A percentile compares a stretch with the other conserved stretches of the same genome.
Conservation (phyloP, 2,329 filamentous ascomycete species). For the Trichoderma simmonsii region DNA sequence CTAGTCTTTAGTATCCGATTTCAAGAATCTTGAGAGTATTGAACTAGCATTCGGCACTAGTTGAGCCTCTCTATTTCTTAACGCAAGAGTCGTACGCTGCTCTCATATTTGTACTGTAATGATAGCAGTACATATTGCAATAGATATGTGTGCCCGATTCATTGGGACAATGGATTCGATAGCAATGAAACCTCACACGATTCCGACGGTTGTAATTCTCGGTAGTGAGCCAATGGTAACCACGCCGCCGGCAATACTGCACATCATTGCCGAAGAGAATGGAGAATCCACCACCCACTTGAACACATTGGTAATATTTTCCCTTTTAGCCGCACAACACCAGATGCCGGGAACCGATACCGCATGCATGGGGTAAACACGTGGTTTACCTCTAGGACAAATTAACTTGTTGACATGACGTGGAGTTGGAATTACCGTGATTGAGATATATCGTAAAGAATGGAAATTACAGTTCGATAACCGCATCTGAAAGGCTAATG, state of each 20-base stretch:
- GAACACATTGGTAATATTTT: neutral
- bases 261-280: neutral
- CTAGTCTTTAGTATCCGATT: neutral
- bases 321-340: slow-evolving; percentile 4
- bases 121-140: neutral
- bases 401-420: neutral
- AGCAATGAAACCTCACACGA: neutral
- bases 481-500: neutral
- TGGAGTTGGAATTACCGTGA: neutral
- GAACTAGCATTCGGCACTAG: neutral
- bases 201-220: neutral
- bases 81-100: neutral
- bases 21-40: neutral
- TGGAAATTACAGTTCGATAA: neutral
- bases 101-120: neutral
- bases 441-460: neutral
- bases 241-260: neutral
- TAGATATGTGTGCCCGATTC: neutral
- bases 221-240: neutral
- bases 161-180: neutral
- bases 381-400: neutral
- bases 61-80: neutral
- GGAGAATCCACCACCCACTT: neutral
- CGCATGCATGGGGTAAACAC: neutral
- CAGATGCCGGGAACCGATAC: neutral